Percentiles rank a stretch among this genome's conserved stretches.
These are phyloP conservation scores for Ustilago crameri DNA, from an alignment of 1,284 basidiomycete genomes.

Conservation along the genomic window DNA sequence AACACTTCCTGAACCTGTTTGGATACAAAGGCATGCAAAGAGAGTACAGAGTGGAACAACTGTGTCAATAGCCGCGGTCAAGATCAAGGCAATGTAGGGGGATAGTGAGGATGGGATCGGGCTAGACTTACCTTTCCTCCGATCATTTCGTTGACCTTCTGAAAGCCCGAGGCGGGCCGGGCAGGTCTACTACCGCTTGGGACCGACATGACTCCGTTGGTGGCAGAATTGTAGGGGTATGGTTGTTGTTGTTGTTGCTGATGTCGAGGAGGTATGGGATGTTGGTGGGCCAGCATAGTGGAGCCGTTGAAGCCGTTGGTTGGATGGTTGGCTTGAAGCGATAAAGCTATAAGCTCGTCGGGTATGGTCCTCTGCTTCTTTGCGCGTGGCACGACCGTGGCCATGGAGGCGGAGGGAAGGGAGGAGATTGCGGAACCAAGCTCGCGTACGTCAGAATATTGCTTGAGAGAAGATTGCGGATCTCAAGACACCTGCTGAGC, in stretches of 20 bases:
- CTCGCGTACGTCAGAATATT: too few relatives aligned
- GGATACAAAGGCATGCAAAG: neutral
- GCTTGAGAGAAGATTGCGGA: neutral
- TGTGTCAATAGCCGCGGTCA: too few relatives aligned
- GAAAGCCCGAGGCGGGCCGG: conserved; percentile 30
- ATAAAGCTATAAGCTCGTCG: conserved; percentile 31
- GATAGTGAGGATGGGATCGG: too few relatives aligned
- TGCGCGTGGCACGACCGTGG: conserved; percentile 50
- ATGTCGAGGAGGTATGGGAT: conserved; percentile 27
- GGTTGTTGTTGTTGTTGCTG: conserved; percentile 25
- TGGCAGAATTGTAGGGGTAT: conserved; percentile 7
- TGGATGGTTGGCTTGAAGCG: conserved; percentile 20
- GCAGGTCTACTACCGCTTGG: conserved; percentile 35
- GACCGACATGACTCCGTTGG: conserved; percentile 27
- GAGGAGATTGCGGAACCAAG: neutral
- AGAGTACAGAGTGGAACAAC: neutral
- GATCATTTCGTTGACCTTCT: conserved; percentile 58
- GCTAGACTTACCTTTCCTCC: conserved; percentile 53
- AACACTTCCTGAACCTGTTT: conserved; percentile 56
- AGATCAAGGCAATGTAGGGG: too few relatives aligned
- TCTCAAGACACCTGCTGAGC: neutral
- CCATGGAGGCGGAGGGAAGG: conserved; percentile 23
- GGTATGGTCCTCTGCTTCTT: conserved; percentile 53
- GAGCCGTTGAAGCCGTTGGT: neutral
- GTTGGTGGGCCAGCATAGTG: conserved; percentile 48